Conservation (phyloP, 306 rosid species). For the Casuarina glauca region DNA sequence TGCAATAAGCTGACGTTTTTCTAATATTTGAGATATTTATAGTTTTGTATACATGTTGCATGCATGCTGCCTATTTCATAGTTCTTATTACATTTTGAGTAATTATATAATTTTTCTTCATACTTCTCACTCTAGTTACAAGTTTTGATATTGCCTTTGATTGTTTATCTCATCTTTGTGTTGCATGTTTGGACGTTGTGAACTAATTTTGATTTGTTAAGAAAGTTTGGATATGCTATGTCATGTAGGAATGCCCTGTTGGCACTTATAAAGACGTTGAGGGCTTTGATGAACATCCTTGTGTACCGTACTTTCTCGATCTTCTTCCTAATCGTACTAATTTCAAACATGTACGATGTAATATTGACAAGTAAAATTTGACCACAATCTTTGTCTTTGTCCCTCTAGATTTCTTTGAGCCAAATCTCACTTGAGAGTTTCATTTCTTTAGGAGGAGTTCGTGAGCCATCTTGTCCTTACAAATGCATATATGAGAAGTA, state of each 20-base stretch:
- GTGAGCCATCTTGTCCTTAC: slow-evolving; percentile 68
- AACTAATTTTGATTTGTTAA: neutral
- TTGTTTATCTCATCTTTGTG: neutral
- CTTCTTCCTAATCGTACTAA: slow-evolving; percentile 87
- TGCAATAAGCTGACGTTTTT: neutral
- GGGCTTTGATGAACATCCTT: slow-evolving; percentile 77
- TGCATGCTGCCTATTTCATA: neutral
- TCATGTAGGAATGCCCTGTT: slow-evolving; percentile 85
- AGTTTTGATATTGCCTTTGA: neutral
- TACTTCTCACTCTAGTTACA: neutral
- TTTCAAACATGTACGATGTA: too few species aligned
- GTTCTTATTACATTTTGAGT: neutral
- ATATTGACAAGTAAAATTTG: too few species aligned
- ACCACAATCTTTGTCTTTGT: too few species aligned
- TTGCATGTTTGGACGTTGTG: neutral
- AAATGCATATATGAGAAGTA: slow-evolving; percentile 87
- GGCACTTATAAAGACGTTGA: slow-evolving; percentile 87
- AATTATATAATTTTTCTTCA: neutral
- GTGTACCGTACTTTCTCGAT: slow-evolving; percentile 83
- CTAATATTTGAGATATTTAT: neutral
- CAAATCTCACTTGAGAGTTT: too few species aligned
- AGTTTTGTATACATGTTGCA: neutral
- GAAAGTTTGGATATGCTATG: slow-evolving; percentile 21
- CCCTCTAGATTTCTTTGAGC: too few species aligned
- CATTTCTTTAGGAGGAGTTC: slow-evolving; percentile 79